Evolutionary conservation across 345 rosid genomes (phyloP), one percentile per base, ranked within the genome.

Genomic region (Eutrema heterophyllum): DNA sequence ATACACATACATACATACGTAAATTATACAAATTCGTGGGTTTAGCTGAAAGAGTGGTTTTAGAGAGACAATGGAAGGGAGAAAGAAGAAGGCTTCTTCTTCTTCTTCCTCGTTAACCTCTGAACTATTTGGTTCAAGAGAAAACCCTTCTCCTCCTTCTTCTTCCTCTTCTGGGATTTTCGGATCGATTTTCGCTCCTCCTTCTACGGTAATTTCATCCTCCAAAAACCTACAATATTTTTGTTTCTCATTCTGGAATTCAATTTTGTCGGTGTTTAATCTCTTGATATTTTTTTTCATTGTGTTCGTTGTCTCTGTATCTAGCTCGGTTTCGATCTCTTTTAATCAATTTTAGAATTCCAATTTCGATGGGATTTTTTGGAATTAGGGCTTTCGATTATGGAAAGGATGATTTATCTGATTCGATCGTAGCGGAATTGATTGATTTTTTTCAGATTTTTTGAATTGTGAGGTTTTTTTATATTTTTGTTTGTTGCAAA

Each of bases 101-200:
- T 75, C 89, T 6, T 75, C 88, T n/a, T 40, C 85, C 3, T 82
- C 95, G 1, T 67, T 86, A 41, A 78, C 88, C 33, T 78, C 85
- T 56, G 87, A 92, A 73, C 83, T 92, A 76, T 92, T 92, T 78
- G 93, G 92, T 12, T 80, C 89, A 9, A 82, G 78, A 69, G 92
- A 88, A 13, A 64, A 57, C 39, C 61, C 76, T 64, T 24, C 62
- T 45, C 12, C 76, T 40, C 6, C 78, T 29, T 67, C 86, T 29
- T 67, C 86, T 4, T 78, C 94, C 4, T 80, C 93, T 18, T 32
- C 88, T 7, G 88, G 81, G 66, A 69, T 89, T 67, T 83, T 89
- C 71, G 84, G 80, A 29, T 85, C 96, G 8, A 82, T 89, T 43
- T 89, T 92, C 68, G 71, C 86, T 36, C 89, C 92, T 68, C 67